A percentile compares a stretch with the other conserved stretches of the same genome.
phyloP scores from a whole-genome alignment of 2,329 filamentous ascomycete genomes.

The Aspergillus piperis region DNA sequence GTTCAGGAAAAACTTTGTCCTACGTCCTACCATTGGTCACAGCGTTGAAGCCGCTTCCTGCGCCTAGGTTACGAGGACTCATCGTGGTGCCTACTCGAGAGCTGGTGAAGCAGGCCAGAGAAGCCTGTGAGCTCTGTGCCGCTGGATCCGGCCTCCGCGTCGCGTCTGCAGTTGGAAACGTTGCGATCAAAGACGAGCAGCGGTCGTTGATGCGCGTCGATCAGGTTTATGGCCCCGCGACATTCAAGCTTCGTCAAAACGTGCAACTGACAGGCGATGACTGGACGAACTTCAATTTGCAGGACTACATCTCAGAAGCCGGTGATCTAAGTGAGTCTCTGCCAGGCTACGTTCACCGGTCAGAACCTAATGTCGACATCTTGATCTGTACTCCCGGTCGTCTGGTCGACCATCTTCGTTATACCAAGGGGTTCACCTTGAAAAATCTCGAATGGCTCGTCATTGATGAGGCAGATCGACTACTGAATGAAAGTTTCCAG shows the following conservation, averaged over 20 bases:
- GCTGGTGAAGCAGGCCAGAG: constrained; percentile 80
- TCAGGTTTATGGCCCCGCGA: constrained; percentile 67
- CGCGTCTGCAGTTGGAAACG: constrained; percentile 79
- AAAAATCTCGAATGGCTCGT: constrained; percentile 82
- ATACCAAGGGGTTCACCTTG: constrained; percentile 78
- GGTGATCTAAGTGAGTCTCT: constrained; percentile 46
- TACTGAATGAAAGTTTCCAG: constrained; percentile 89
- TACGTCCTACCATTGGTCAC: constrained; percentile 86
- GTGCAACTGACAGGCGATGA: constrained; percentile 46
- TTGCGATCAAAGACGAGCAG: constrained; percentile 69
- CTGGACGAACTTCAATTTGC: constrained; percentile 50
- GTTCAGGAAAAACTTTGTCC: constrained; percentile 91
- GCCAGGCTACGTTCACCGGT: constrained; percentile 62
- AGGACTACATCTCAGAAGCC: constrained; percentile 47
- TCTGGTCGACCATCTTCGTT: constrained; percentile 84
- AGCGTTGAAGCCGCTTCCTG: constrained; percentile 65
- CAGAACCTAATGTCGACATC: constrained; percentile 78
- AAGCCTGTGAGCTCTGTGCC: constrained; percentile 73
- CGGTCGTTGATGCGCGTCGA: constrained; percentile 63
- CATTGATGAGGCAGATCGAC: constrained; percentile 89
- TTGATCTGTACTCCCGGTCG: constrained; percentile 90
- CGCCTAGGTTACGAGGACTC: constrained; percentile 72
- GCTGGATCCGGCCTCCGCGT: constrained; percentile 72
- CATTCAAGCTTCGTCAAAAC: constrained; percentile 53
- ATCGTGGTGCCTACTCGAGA: constrained; percentile 91